Conservation (phyloP, 257 asterid genomes). For the Penstemon barbatus region DNA sequence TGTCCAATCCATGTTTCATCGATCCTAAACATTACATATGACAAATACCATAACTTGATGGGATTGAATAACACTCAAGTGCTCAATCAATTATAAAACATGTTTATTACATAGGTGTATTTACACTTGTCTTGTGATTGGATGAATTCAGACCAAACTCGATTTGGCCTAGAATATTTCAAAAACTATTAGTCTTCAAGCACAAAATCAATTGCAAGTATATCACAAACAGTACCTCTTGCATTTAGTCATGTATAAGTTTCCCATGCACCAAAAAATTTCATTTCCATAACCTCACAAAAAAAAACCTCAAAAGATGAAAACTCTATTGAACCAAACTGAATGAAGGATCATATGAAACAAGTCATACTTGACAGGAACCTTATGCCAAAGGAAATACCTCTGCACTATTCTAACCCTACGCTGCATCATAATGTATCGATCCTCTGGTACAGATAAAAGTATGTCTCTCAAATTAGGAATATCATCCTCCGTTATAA, state of each 20-base stretch:
- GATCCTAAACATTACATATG: no score
- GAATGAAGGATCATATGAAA: constrained; percentile 77
- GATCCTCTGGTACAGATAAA: constrained; percentile 49
- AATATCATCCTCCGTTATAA: constrained; percentile 51
- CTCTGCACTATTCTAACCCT: constrained; percentile 42
- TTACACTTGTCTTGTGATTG: no score
- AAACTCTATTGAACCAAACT: constrained; percentile 58
- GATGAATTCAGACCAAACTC: no score
- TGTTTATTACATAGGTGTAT: no score
- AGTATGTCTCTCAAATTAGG: constrained; percentile 58
- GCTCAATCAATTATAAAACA: no score
- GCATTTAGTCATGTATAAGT: neutral
- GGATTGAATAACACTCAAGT: no score
- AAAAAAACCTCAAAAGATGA: constrained; percentile 28
- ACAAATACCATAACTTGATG: no score
- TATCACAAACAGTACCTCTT: no score
- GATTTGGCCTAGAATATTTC: no score
- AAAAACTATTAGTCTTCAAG: no score
- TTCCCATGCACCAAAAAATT: neutral
- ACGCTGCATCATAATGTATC: constrained; percentile 45
- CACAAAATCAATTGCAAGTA: no score
- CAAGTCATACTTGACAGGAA: constrained; percentile 53
- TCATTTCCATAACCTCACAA: neutral
- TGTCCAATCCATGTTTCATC: no score
- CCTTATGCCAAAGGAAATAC: constrained; percentile 61